These are phyloP conservation scores for Citrus trifoliata DNA, from an alignment of 345 rosid species.

Conservation along the genomic window DNA sequence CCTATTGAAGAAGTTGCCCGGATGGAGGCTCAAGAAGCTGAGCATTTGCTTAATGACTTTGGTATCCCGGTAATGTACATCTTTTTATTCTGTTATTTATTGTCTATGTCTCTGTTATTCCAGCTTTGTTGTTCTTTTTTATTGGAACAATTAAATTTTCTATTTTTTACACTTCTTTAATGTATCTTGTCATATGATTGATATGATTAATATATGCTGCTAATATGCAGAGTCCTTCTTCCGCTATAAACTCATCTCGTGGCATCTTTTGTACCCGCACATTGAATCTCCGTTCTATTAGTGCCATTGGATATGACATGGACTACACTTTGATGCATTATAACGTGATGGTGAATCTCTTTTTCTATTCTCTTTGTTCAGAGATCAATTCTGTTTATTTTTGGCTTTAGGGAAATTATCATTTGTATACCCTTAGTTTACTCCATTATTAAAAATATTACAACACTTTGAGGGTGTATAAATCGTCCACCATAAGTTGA, in stretches of 20 bases:
- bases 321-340: constrained; percentile 96
- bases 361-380: background rate
- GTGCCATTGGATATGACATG: constrained; percentile 99
- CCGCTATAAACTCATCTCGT: constrained; percentile 75
- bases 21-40: constrained; percentile 71
- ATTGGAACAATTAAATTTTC: no score
- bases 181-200: no score
- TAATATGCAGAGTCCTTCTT: constrained; percentile 67
- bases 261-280: constrained; percentile 97
- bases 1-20: constrained; percentile 92
- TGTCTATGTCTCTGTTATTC: background rate
- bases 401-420: background rate
- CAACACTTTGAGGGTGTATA: no score
- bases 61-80: constrained; percentile 55
- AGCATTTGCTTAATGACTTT: constrained; percentile 59
- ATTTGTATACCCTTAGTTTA: no score
- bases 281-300: constrained; percentile 86
- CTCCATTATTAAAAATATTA: no score
- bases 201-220: background rate
- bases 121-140: constrained; percentile 8
- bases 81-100: background rate
- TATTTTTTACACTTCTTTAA: no score
- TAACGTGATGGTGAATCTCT: constrained; percentile 66
- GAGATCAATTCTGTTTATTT: background rate
- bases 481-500: no score